A percentile compares a stretch with the other conserved stretches of the same genome.
These are phyloP conservation scores for Lactifluus volemus DNA, from an alignment of 768 basidiomycete species.

Conservation along the genomic window DNA sequence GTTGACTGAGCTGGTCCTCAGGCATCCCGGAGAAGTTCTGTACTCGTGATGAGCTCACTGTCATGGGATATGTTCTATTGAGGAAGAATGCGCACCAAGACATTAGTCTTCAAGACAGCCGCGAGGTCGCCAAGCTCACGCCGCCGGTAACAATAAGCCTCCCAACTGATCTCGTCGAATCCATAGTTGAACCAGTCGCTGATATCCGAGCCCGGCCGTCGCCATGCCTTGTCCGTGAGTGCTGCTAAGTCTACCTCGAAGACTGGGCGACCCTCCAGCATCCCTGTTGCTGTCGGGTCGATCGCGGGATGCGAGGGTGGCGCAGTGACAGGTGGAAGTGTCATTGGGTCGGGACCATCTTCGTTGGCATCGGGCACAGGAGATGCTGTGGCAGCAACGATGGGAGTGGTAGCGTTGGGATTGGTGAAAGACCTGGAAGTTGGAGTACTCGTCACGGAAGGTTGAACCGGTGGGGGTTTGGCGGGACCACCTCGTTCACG, in stretches of 20 bases:
- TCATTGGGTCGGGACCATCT: slow-evolving; percentile 53
- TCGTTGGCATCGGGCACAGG: slow-evolving; percentile 23
- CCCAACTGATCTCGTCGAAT: slow-evolving; percentile 96
- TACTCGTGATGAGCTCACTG: neutral
- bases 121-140: slow-evolving; percentile 75
- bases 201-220: slow-evolving; percentile 83
- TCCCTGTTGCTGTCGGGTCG: slow-evolving; percentile 57
- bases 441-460: slow-evolving; percentile 15
- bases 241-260: slow-evolving; percentile 75
- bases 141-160: slow-evolving; percentile 80
- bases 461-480: slow-evolving; percentile 26
- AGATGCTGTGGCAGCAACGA: slow-evolving; percentile 2
- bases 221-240: slow-evolving; percentile 81
- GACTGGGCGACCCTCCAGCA: slow-evolving; percentile 67
- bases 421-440: slow-evolving; percentile 16
- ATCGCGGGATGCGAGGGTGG: slow-evolving; percentile 76
- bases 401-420: slow-evolving; percentile 15
- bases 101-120: slow-evolving; percentile 71
- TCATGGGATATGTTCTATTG: neutral
- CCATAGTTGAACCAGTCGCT: slow-evolving; percentile 99
- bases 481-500: slow-evolving; percentile 50
- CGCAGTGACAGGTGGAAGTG: slow-evolving; percentile 56
- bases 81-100: slow-evolving; percentile 47
- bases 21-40: slow-evolving; percentile 78
- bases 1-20: slow-evolving; percentile 68